These are phyloP conservation scores for Suillus weaverae DNA, from an alignment of 768 basidiomycete genomes.

Conservation along the genomic window DNA sequence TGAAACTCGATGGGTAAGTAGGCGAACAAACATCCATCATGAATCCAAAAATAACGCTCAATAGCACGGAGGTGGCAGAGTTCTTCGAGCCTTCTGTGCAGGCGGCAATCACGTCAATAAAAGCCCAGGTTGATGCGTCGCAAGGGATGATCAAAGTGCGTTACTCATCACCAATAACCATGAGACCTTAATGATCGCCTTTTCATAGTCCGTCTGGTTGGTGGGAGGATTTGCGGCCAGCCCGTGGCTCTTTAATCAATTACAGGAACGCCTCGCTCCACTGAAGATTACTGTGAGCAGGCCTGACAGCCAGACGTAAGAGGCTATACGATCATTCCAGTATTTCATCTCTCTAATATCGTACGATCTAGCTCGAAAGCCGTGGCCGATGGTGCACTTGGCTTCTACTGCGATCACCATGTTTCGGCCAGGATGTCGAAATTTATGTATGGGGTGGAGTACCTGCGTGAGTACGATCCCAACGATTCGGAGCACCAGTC, in stretches of 20 bases:
- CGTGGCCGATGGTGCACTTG: slow-evolving; percentile 80
- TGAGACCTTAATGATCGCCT: slow-evolving; percentile 10
- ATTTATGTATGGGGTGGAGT: slow-evolving; percentile 84
- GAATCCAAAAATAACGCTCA: not conserved
- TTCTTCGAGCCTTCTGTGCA: slow-evolving; percentile 80
- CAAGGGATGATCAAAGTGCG: slow-evolving; percentile 63
- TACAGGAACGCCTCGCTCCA: slow-evolving; percentile 64
- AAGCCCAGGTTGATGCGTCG: slow-evolving; percentile 67
- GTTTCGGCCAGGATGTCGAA: slow-evolving; percentile 80
- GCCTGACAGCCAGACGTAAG: slow-evolving; percentile 79
- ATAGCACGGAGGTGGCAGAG: slow-evolving; percentile 55
- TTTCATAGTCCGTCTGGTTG: slow-evolving; percentile 69
- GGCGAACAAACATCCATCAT: slow-evolving; percentile 24
- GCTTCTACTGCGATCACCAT: slow-evolving; percentile 83
- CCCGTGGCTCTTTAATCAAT: slow-evolving; percentile 75
- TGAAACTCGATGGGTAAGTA: slow-evolving; percentile 67
- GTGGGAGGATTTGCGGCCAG: slow-evolving; percentile 85
- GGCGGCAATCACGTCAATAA: slow-evolving; percentile 69
- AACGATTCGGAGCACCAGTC: slow-evolving; percentile 65
- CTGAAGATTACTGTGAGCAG: slow-evolving; percentile 63
- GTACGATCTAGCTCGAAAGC: slow-evolving; percentile 67
- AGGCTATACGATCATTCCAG: slow-evolving; percentile 10
- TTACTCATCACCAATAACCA: slow-evolving; percentile 8
- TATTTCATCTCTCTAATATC: slow-evolving; percentile 10
- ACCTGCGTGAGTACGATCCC: slow-evolving; percentile 64